Evolutionary conservation across 169 alveolate genomes (phyloP).

Genomic region (Eimeria falciformis): DNA sequence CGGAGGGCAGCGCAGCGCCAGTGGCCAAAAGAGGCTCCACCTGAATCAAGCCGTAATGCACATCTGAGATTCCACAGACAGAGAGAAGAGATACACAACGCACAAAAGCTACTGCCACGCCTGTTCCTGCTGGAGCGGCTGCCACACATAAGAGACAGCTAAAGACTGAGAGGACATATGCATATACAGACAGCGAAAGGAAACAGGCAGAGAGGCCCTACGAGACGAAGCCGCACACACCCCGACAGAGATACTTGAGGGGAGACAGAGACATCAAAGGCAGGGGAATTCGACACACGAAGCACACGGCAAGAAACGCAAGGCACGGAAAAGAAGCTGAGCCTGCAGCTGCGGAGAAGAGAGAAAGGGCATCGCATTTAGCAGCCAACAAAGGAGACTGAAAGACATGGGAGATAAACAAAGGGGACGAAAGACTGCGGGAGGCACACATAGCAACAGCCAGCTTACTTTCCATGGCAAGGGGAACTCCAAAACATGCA

Average conservation of each 20-base stretch:
- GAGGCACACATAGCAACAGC: background rate
- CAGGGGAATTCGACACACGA: background rate
- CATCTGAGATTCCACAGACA: background rate
- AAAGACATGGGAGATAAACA: background rate
- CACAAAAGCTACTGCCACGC: background rate
- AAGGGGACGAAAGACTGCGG: background rate
- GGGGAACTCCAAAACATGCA: background rate
- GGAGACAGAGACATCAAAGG: too few relatives aligned
- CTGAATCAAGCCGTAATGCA: conserved; percentile 4
- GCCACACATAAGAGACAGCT: background rate
- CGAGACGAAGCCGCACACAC: background rate
- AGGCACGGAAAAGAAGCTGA: background rate
- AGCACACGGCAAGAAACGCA: background rate
- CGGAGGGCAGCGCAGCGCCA: background rate
- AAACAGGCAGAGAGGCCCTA: background rate
- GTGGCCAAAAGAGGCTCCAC: background rate
- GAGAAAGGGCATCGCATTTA: background rate
- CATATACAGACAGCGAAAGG: background rate
- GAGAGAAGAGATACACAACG: background rate
- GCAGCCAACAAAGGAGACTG: background rate
- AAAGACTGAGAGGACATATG: too few relatives aligned
- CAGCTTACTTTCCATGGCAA: background rate
- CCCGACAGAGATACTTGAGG: background rate
- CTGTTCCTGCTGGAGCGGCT: background rate
- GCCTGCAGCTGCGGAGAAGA: background rate